Conservation (phyloP, 192 early-diverging fungal species). For the Irineochytrium annulatum region DNA sequence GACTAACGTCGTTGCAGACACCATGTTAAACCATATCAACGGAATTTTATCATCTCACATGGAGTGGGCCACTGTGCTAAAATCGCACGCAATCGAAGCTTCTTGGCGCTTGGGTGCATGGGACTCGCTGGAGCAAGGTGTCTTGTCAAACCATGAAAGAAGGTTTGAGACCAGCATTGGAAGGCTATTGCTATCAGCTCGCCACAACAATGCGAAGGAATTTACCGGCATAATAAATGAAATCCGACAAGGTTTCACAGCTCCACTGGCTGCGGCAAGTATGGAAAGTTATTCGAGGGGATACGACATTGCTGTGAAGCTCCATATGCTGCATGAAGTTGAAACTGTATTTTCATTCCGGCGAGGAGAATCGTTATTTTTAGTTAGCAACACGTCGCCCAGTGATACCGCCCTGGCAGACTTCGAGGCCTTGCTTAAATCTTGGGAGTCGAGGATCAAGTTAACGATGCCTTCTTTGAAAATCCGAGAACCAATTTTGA, state of each 20-base stretch:
- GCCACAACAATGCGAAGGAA: slow-evolving; percentile 22
- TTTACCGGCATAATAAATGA: slow-evolving; percentile 37
- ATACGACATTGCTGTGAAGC: slow-evolving; percentile 57
- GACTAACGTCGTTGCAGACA: slow-evolving; percentile 29
- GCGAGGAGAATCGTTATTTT: neutral
- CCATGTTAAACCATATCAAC: slow-evolving; percentile 47
- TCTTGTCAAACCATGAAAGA: slow-evolving; percentile 33
- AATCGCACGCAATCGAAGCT: slow-evolving; percentile 51
- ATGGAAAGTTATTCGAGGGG: slow-evolving; percentile 61
- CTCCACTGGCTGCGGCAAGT: slow-evolving; percentile 52
- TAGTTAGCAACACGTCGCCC: too few species aligned
- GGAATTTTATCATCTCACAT: slow-evolving; percentile 39
- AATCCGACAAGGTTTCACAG: slow-evolving; percentile 43
- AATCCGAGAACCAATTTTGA: slow-evolving; percentile 58
- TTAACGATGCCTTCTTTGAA: slow-evolving; percentile 51
- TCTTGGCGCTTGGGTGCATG: slow-evolving; percentile 65
- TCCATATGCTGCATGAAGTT: slow-evolving; percentile 67
- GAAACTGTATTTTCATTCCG: slow-evolving; percentile 35
- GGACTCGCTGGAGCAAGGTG: slow-evolving; percentile 42
- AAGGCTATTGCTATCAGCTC: slow-evolving; percentile 42
- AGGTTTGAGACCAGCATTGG: slow-evolving; percentile 60
- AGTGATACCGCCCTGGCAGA: neutral
- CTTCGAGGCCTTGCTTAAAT: slow-evolving; percentile 18
- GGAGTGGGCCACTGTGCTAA: slow-evolving; percentile 46
- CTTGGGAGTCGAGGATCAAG: slow-evolving; percentile 46